A percentile compares a stretch with the other conserved stretches of the same genome.
Conservation (phyloP, 2,329 filamentous ascomycete genomes). For the Emmonsiellopsis sp. region DNA sequence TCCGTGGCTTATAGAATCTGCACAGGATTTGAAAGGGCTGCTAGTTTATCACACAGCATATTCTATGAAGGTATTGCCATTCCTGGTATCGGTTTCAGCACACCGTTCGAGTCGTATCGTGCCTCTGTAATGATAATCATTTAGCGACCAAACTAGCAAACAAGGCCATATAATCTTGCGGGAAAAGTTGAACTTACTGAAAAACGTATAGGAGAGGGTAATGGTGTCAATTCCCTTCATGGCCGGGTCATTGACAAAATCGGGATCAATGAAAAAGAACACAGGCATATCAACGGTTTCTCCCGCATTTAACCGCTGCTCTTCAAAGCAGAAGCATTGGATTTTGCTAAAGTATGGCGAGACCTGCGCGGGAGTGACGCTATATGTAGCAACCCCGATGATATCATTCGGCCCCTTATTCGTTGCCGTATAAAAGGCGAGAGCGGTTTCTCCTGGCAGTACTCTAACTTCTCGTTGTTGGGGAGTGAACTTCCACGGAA, state of each 20-base stretch:
- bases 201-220: constrained; percentile 94
- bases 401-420: constrained; percentile 87
- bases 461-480: constrained; percentile 96
- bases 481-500: constrained; percentile 95
- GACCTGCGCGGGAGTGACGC: constrained; percentile 89
- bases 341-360: constrained; percentile 99
- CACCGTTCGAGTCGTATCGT: constrained; percentile 72
- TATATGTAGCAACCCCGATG: constrained; percentile 96
- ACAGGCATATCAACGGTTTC: constrained; percentile 99
- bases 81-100: constrained; percentile 48
- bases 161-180: neutral
- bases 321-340: constrained; percentile 98
- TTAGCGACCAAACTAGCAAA: constrained; percentile 8
- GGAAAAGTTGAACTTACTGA: constrained; percentile 56
- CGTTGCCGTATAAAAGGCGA: constrained; percentile 95
- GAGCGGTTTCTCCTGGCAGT: constrained; percentile 86
- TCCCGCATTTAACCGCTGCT: constrained; percentile 84
- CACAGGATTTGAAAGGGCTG: too few species aligned
- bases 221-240: constrained; percentile 95
- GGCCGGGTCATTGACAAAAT: constrained; percentile 80
- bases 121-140: constrained; percentile 50
- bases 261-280: constrained; percentile 97
- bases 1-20: too few species aligned
- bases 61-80: constrained; percentile 1
- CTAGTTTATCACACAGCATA: neutral